Evolutionary conservation across 73 alveolate genomes (phyloP), one percentile per base, ranked within the genome.

Genomic region (Paramecium biaurelia): DNA sequence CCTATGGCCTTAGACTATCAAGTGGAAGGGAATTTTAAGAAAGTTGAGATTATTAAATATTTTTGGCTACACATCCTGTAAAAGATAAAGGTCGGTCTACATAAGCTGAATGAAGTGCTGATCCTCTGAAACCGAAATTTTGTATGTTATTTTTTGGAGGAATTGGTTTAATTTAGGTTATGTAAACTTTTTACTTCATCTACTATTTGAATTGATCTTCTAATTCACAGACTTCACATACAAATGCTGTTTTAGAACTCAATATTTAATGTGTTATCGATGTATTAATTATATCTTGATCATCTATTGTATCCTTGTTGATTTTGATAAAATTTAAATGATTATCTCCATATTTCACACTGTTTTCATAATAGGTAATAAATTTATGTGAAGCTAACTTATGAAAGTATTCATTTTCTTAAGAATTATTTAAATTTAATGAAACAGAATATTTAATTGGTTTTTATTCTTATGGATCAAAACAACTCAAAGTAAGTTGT

Each of bases 201-300:
- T 24, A 12, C 45, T 79, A 37, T 42, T 79, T 79, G 12, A 37
- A 42, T 24, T 79, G 18, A 79, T 79, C 90, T 24, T 79, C 68
- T 21, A 79, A 23, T 5, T 79, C 90, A 21, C 43, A 30, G 21
- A 79, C 90, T 23, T 79, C 90, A 45, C 90, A 79, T 41, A 79
- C 53, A 42, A 79, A 79, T n/a, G 90, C 90, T 7, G 90, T 79
- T 42, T 28, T 11, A 4, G 74, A 7, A 45, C 74, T 23, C 26
- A 79, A 43, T 37, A 79, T 79, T 18, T 79, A 24, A 42, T 79
- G 21, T 7, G 34, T 21, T 8, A 79, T 21, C 0, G 90, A 79
- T 2, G 53, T 30, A 43, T 79, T 42, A 41, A 79, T 79, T 0
- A 79, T 41, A 23, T 42, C 72, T 43, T 79, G 12, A 4, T 79